phyloP scores from a whole-genome alignment of 768 basidiomycete genomes.

The Leccinum truebloodii region DNA sequence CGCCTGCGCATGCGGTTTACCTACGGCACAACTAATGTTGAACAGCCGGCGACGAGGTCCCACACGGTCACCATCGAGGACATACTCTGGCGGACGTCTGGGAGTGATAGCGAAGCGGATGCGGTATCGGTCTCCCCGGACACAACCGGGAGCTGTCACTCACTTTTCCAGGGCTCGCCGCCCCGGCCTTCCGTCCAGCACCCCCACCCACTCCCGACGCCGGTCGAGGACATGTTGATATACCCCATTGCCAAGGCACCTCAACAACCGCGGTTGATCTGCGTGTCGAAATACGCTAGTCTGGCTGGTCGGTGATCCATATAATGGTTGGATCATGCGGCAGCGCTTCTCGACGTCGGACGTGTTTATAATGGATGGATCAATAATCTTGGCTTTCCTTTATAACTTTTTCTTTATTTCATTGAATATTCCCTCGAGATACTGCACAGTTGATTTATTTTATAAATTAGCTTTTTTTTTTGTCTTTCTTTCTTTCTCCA shows the following conservation, averaged over 20 bases:
- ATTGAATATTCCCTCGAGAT: neutral
- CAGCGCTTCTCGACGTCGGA: neutral
- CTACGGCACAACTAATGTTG: slow-evolving; percentile 17
- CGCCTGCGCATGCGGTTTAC: slow-evolving; percentile 44
- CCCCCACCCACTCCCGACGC: slow-evolving; percentile 57
- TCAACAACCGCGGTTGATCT: slow-evolving; percentile 14
- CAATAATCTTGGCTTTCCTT: slow-evolving; percentile 4
- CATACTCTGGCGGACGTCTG: slow-evolving; percentile 26
- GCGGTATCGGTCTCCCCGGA: slow-evolving; percentile 21
- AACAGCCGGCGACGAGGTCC: slow-evolving; percentile 33
- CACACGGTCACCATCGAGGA: slow-evolving; percentile 31
- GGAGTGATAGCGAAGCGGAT: slow-evolving; percentile 25
- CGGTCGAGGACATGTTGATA: slow-evolving; percentile 51
- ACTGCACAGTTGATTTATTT: slow-evolving; percentile 25
- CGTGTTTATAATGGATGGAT: slow-evolving; percentile 2
- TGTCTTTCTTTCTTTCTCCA: neutral
- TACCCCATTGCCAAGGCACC: slow-evolving; percentile 15
- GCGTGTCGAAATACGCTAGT: slow-evolving; percentile 32
- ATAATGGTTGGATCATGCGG: neutral
- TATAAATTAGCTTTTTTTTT: slow-evolving; percentile 20
- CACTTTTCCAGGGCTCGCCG: slow-evolving; percentile 14
- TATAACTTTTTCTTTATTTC: neutral
- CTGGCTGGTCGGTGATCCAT: slow-evolving; percentile 31
- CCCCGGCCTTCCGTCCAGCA: slow-evolving; percentile 11
- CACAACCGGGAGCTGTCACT: slow-evolving; percentile 19